Evolutionary conservation across 78 protist species (phyloP).

Genomic region (Capsaspora owczarzaki): DNA sequence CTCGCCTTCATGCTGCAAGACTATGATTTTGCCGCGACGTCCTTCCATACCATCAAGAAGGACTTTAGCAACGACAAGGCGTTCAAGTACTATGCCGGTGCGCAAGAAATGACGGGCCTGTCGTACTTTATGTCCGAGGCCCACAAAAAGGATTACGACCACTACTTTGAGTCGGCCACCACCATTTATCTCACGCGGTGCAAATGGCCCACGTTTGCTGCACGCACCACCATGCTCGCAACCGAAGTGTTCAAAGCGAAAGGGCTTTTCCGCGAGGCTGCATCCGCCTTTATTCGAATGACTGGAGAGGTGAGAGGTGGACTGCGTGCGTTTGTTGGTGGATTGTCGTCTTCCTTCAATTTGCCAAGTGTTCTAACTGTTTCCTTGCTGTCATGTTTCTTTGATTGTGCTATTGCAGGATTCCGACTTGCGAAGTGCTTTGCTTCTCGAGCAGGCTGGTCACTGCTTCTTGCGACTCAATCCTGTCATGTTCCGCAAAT

Average conservation of each 20-base stretch:
- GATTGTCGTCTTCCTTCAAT: too few relatives aligned
- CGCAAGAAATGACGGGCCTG: slow-evolving; percentile 31
- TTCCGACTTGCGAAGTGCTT: slow-evolving; percentile 10
- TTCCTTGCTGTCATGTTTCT: too few relatives aligned
- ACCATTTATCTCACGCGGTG: not conserved
- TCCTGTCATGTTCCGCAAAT: slow-evolving; percentile 8
- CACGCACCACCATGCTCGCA: not conserved
- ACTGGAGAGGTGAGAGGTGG: not conserved
- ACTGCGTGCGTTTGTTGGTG: too few relatives aligned
- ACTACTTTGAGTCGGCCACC: slow-evolving; percentile 16
- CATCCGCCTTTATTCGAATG: not conserved
- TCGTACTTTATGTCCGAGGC: not conserved
- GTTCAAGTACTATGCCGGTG: slow-evolving; percentile 14
- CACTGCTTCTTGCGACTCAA: slow-evolving; percentile 4
- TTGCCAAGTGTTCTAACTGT: too few relatives aligned
- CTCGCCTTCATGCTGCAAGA: slow-evolving; percentile 27
- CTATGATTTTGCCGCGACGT: slow-evolving; percentile 9
- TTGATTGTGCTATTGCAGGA: slow-evolving; percentile 1
- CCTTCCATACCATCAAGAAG: not conserved
- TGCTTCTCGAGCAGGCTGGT: slow-evolving; percentile 42
- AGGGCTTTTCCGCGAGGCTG: slow-evolving; percentile 12
- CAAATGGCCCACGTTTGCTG: not conserved
- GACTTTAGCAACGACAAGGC: slow-evolving; percentile 24
- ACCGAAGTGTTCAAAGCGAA: not conserved
- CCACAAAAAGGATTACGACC: not conserved